phyloP scores from a whole-genome alignment of 768 basidiomycete genomes.

The Terana coerulea region DNA sequence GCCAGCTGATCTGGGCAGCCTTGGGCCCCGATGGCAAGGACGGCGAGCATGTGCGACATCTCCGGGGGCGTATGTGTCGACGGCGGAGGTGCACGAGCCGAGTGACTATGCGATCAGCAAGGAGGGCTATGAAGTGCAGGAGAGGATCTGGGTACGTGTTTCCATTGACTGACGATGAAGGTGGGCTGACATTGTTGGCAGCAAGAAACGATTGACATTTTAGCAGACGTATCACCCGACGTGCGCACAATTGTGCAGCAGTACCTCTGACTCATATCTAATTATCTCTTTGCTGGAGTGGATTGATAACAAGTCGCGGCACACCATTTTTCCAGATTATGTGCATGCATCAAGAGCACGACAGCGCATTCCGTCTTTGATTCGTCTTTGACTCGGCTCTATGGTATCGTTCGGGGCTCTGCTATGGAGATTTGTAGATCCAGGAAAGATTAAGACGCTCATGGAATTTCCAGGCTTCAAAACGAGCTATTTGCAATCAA shows the following conservation, averaged over 20 bases:
- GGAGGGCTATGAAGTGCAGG: constrained; percentile 27
- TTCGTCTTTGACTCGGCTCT: too few species aligned
- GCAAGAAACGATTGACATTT: constrained; percentile 6
- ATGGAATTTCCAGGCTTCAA: too few species aligned
- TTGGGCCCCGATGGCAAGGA: constrained; percentile 20
- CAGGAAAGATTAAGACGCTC: too few species aligned
- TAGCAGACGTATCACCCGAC: background rate
- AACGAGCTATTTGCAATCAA: too few species aligned
- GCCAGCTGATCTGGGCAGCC: constrained; percentile 32
- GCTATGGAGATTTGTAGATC: too few species aligned
- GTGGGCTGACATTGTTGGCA: background rate
- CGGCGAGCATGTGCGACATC: constrained; percentile 11
- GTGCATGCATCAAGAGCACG: too few species aligned
- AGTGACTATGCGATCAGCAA: constrained; percentile 31
- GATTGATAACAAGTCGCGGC: too few species aligned
- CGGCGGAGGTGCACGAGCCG: constrained; percentile 25
- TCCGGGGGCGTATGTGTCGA: constrained; percentile 30
- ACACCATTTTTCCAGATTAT: too few species aligned
- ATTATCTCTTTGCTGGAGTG: too few species aligned
- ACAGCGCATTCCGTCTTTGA: too few species aligned
- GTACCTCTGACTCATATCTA: constrained; percentile 1
- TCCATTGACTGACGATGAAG: background rate
- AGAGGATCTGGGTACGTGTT: constrained; percentile 31
- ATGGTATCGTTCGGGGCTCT: too few species aligned
- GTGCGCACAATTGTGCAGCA: background rate